Evolutionary conservation across 2,329 filamentous ascomycete species (phyloP), one percentile per base, ranked within the genome.

Genomic region (Monilinia laxa): DNA sequence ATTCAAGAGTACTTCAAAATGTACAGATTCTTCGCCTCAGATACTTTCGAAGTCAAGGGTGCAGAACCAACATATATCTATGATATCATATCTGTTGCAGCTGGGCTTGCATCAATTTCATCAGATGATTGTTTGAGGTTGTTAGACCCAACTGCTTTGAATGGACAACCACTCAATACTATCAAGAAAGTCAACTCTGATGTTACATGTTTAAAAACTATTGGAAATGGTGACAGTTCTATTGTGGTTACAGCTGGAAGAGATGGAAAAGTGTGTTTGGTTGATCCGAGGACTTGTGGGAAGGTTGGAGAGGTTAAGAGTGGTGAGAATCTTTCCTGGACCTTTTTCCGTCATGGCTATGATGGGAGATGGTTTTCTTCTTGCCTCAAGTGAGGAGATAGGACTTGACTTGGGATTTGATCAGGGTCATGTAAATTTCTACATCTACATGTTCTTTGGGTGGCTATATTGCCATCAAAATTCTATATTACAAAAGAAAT

Each of bases 71-170:
- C 77, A 10, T 83, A 83, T 71, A 77, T 83, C 64, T 83, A 82
- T 72, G 76, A 79, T 31, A 75, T 83, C 64, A 74, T 76, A 10
- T 71, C 74, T 12, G 58, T 74, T 16, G 66, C 71, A 12, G 70
- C 60, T 38, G 73, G 73, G 20, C 62, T 77, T 14, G 76, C 73
- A 59, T 66, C 85, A 20, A 89, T 90, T 66, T 85, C 87, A 3
- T 91, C 90, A 0, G 88, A 92, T 78, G 86, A 91, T 77, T 83
- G 81, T n/a, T 80, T 93, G 25, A 84, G 85, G 38, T 78, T 91
- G 23, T 84, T 93, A 70, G 83, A 90, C 75, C 84, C 88, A 0
- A 70, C 79, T 1, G 82, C 81, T 31, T 79, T 93, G 31, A 80
- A 81, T 64, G 75, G 80, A 3, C 81, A 84, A 0, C 82, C 84